A percentile compares a stretch with the other conserved stretches of the same genome.
phyloP scores from a whole-genome alignment of 2,329 filamentous ascomycete species.

The Mollisiaceae sp. region DNA sequence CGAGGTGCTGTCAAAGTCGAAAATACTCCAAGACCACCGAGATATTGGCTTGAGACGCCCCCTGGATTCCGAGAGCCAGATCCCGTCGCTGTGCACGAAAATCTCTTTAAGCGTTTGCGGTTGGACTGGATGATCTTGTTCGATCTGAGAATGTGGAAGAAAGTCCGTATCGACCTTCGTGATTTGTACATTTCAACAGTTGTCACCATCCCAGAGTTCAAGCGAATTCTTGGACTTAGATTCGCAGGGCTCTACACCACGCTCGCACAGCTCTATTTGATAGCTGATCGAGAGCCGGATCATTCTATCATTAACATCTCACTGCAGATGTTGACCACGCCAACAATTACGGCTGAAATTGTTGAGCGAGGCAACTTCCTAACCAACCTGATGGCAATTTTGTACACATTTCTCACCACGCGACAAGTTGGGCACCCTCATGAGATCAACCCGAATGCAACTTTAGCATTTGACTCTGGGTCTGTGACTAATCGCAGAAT shows the following conservation, averaged over 20 bases:
- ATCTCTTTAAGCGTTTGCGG: slow-evolving; percentile 86
- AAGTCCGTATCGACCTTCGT: slow-evolving; percentile 84
- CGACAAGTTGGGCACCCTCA: slow-evolving; percentile 93
- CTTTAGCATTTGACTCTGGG: slow-evolving; percentile 90
- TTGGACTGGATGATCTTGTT: slow-evolving; percentile 95
- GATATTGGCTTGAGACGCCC: slow-evolving; percentile 88
- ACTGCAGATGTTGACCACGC: slow-evolving; percentile 93
- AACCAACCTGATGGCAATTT: slow-evolving; percentile 91
- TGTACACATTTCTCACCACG: slow-evolving; percentile 96
- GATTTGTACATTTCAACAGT: slow-evolving; percentile 97
- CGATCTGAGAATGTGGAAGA: slow-evolving; percentile 96
- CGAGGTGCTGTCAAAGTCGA: slow-evolving; percentile 51
- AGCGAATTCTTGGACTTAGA: slow-evolving; percentile 88
- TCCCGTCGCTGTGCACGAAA: slow-evolving; percentile 74
- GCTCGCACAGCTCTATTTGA: slow-evolving; percentile 90
- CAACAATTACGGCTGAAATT: slow-evolving; percentile 94
- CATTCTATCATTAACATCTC: slow-evolving; percentile 99
- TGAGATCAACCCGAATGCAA: slow-evolving; percentile 84
- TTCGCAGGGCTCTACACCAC: slow-evolving; percentile 95
- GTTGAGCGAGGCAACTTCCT: slow-evolving; percentile 95
- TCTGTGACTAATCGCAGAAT: slow-evolving; percentile 94
- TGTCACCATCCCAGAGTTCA: slow-evolving; percentile 94
- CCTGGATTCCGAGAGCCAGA: slow-evolving; percentile 67
- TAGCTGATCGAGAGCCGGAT: slow-evolving; percentile 94
- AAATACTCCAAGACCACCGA: slow-evolving; percentile 66